Evolutionary conservation across 176 grass and related monocot genomes (phyloP), one percentile per base, ranked within the genome.

Genomic region (Oryza nivara): DNA sequence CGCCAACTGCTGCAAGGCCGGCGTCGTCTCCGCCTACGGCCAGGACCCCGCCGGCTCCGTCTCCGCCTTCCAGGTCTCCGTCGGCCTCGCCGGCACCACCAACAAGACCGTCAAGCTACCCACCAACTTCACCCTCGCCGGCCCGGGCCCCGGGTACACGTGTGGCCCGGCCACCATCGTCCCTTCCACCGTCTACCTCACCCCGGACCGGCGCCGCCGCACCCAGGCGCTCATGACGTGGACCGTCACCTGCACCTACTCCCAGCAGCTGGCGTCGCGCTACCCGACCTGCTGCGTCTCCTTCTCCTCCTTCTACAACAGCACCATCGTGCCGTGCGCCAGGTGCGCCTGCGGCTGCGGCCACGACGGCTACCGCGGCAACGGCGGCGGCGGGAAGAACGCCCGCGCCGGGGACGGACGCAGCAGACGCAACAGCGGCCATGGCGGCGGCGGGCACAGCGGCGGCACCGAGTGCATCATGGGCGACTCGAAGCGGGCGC

Each of bases 1-100:
- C 76, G 96, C 96, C 58, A 98, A 96, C 88, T 98, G 96, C 88
- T 98, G 96, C 91, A 93, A 93, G 60, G 96, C 83, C n/a, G 96
- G 96, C 30, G 96, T 98, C 12, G 65, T 98, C 9, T 76, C 80
- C 11, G 87, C 93, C 75, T 98, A 82, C 61, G 93, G 93, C 19
- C 96, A 98, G 83, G 93, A 99, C 67, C 89, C 84, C 0, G 82
- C 89, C 1, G 80, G 58, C 1, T 48, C 96, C 3, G 77, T 91
- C 44, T 87, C 93, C 2, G 51, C 96, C 28, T 98, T 98, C 85
- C 96, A 98, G 91, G 88, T 95, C 16, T 95, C 91, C 60, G 93
- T 95, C 28, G 96, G 96, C 6, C 85, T 89, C 4, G 73, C 96
- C 4, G 96, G 96, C 43, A 98, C 93, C 54, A 87, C 93, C 64